Evolutionary conservation across 2,329 filamentous ascomycete species (phyloP), one percentile per base, ranked within the genome.

Genomic region (Sphaerulina musiva): DNA sequence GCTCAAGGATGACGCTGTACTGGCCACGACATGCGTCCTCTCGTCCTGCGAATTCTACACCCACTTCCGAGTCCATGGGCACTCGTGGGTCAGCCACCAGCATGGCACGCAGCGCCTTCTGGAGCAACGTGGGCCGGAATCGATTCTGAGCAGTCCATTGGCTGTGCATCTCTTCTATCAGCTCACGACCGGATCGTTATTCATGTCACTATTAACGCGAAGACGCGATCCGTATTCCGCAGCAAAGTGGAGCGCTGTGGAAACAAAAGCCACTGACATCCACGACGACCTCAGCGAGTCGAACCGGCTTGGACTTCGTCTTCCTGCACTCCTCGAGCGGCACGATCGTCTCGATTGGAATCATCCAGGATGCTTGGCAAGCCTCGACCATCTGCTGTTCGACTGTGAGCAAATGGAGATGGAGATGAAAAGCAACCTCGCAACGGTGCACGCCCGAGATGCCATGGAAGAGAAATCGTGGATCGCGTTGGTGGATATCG

Each of bases 21-120:
- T 68, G 38, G 65, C 64, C 8, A 60, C 66, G 2, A 60, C 58
- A 3, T 58, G 55, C 11, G 51, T 67, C 2, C 56, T 68, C 3
- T 60, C 55, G 3, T 51, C 54, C 5, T 66, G 63, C 41, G 64
- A 65, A 44, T 59, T 67, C 32, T 68, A 59, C 56, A 60, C 61
- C 14, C 57, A 64, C 17, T 64, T 68, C 32, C 51, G 56, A n/a
- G 51, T 61, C 36, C 54, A 59, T 17, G 59, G 58, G 9, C 44
- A 54, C 10, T 59, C 57, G 12, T 68, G 63, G 65, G 47, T 59
- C 36, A 56, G 55, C 44, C 66, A 68, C 38, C 54, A 64, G 7
- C 48, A 58, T 11, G 66, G 66, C 12, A 51, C 58, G 4, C 58
- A 63, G 26, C 58, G 61, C 11, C 56, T 68, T 9, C 47, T 65